A percentile compares a stretch with the other conserved stretches of the same genome.
phyloP scores from a whole-genome alignment of 495 filamentous ascomycete species.

The Lasiosphaeriaceae sp. region DNA sequence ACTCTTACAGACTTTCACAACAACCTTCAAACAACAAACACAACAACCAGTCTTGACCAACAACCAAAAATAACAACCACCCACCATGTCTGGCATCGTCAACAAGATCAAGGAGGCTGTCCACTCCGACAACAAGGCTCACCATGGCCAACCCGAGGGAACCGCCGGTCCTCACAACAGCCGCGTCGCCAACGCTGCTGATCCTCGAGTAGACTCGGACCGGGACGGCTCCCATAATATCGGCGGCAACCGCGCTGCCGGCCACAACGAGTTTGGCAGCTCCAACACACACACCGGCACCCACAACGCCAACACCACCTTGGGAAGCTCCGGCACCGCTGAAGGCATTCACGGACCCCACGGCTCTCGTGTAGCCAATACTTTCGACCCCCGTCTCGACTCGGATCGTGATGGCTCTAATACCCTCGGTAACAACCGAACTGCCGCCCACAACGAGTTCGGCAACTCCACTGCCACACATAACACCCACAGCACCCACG shows the following conservation, averaged over 20 bases:
- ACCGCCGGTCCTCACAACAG: conserved; percentile 36
- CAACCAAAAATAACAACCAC: conserved; percentile 13
- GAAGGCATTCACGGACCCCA: conserved; percentile 14
- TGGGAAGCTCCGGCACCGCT: conserved; percentile 12
- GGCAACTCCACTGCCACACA: conserved; percentile 31
- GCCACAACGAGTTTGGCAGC: conserved; percentile 18
- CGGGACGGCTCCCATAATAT: conserved; percentile 26
- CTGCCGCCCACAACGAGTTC: conserved; percentile 18
- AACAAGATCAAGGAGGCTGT: conserved; percentile 74
- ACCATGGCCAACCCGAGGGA: conserved; percentile 29
- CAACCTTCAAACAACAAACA: conserved; percentile 3
- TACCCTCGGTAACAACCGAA: conserved; percentile 22
- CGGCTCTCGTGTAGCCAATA: conserved; percentile 17
- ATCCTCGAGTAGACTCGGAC: conserved; percentile 49
- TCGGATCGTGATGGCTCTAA: conserved; percentile 35
- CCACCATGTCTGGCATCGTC: conserved; percentile 62
- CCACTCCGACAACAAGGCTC: conserved; percentile 35
- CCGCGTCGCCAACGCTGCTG: conserved; percentile 40
- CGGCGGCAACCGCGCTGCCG: conserved; percentile 28
- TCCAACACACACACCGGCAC: conserved; percentile 9
- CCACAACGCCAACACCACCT: conserved; percentile 7
- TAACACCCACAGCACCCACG: conserved; percentile 49
- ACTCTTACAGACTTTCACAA: conserved; percentile 2
- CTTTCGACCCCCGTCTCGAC: conserved; percentile 44
- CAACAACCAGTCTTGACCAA: conserved; percentile 5